Evolutionary conservation across 2,329 filamentous ascomycete genomes (phyloP), one percentile per base, ranked within the genome.

Genomic region (Curvularia sp.): DNA sequence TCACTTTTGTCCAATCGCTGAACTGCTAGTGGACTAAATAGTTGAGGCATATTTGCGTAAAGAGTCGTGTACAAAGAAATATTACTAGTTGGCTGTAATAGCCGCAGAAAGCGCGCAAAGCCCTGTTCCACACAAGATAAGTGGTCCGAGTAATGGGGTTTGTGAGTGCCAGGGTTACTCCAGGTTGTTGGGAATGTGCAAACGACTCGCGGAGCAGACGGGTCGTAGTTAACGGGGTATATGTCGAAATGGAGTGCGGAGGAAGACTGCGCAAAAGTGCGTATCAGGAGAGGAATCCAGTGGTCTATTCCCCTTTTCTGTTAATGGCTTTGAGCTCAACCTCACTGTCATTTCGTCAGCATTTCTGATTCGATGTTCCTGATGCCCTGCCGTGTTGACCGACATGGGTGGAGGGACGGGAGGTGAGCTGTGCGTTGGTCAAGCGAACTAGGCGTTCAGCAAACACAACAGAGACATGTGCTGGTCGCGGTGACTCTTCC

Each of bases 321-420:
- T 85, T 83, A 80, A 90, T 86, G 49, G 79, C 83, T 79, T 89
- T 86, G 66, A 91, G 85, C 77, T 89, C 81, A 65, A 91, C 88
- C 66, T 91, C 88, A 76, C 88, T 90, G 67, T 47, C 35, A 41
- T 38, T 24, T 22, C 49, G 43, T 70, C 50, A 70, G 63, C 39
- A 12, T 61, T 46, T 44, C 43, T 56, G 41, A 48, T 58, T 49
- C 15, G 51, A 26, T 35, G 20, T 24, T n/a, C 6, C 12, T 39
- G 33, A 30, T 43, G 31, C 47, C 26, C 49, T 49, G 26, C 26
- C 49, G 43, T 39, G 12, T 39, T 22, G 13, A 15, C 10, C 20
- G 42, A 51, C 33, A 51, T 22, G 44, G 47, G 46, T 49, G 22
- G 48, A 39, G 38, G 49, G 33, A 58, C 44, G 48, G 53, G 28